Evolutionary conservation across 495 filamentous ascomycete species (phyloP).

Genomic region (Parachaetomium inaequale): DNA sequence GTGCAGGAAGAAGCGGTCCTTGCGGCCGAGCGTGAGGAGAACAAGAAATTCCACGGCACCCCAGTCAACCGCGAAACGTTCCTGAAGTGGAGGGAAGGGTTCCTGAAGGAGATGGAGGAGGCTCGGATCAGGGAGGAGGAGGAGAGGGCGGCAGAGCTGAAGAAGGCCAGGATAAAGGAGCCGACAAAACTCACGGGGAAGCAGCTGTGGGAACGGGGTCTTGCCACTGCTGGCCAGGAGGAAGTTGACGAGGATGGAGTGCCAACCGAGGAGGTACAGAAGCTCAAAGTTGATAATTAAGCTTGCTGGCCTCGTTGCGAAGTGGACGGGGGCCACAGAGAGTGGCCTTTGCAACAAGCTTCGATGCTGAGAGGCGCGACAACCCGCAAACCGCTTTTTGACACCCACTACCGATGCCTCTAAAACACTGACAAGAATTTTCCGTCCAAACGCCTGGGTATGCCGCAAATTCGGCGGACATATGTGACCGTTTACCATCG

Average conservation of each 20-base stretch:
- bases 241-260: conserved; percentile 52
- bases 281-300: conserved; percentile 56
- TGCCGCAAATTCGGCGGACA: conserved; percentile 17
- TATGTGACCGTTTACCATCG: conserved; percentile 8
- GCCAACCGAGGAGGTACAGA: conserved; percentile 57
- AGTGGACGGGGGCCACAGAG: background rate
- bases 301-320: background rate
- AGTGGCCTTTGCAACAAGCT: background rate
- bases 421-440: conserved; percentile 13
- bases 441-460: conserved; percentile 24
- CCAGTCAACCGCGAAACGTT: conserved; percentile 82
- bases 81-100: conserved; percentile 73
- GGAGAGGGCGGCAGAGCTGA: conserved; percentile 70
- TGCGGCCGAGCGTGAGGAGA: conserved; percentile 84
- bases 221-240: conserved; percentile 70
- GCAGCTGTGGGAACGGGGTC: conserved; percentile 79
- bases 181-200: conserved; percentile 65
- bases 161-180: conserved; percentile 67
- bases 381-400: background rate
- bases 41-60: conserved; percentile 92
- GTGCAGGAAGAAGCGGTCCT: conserved; percentile 61
- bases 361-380: background rate
- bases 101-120: conserved; percentile 75
- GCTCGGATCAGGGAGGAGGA: conserved; percentile 57
- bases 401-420: background rate